phyloP scores from a whole-genome alignment of 78 protist genomes.

The Dictyostelium citrinum region DNA sequence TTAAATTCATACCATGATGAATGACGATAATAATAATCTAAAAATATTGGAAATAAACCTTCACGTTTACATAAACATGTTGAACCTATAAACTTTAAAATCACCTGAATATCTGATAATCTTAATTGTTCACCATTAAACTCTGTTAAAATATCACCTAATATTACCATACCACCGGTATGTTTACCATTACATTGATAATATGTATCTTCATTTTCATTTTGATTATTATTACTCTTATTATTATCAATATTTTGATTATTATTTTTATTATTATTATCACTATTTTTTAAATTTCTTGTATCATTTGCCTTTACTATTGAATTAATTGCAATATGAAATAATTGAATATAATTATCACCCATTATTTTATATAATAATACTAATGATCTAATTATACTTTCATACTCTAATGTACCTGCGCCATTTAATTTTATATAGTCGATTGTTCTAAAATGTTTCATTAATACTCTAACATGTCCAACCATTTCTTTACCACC shows the following conservation, averaged over 20 bases:
- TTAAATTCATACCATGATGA: not conserved
- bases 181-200: not conserved
- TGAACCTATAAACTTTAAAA: not conserved
- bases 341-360: not conserved
- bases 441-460: not conserved
- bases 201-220: not conserved
- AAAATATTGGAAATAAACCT: not conserved
- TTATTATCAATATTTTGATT: not conserved
- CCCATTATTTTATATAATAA: not conserved
- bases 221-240: not conserved
- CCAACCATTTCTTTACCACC: slow-evolving; percentile 11
- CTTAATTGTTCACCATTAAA: not conserved
- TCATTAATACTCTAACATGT: not conserved
- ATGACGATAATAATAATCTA: not conserved
- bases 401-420: not conserved
- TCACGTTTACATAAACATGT: slow-evolving; percentile 8
- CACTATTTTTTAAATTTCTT: not conserved
- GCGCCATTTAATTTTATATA: not conserved
- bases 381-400: not conserved
- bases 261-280: too few relatives aligned
- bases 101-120: not conserved
- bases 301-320: not conserved
- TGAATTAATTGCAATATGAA: not conserved
- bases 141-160: slow-evolving; percentile 1
- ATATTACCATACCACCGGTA: slow-evolving; percentile 9